Base-by-base conservation (phyloP, 306 rosid species). In the Pueraria montana region DNA sequence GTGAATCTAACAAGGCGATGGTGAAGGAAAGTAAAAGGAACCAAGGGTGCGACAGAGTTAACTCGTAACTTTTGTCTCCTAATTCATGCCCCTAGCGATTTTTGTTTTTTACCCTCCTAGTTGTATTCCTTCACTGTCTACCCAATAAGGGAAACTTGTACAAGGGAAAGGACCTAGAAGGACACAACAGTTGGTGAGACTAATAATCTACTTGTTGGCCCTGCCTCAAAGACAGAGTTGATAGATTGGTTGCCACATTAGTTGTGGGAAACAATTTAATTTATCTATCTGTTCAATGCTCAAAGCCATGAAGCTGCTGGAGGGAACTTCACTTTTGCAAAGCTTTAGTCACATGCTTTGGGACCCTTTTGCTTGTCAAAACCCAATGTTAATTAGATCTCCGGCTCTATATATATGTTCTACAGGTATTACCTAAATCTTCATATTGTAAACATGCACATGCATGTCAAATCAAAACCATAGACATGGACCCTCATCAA, bases 321-420 rank as follows among this genome's bases (percentile, higher is more conserved):
- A 36, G 6, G 17, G 45, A 46, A 56, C 0, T 20, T 30, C 66
- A 23, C 46, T 83, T 88, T 80, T 21, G 23, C 11, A 55, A 45
- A 70, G 73, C 69, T 69, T 20, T 59, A 56, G 26, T 84, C 92
- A 89, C 94, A 85, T 91, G 92, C 79, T 48, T 85, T 84, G 90
- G 88, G 87, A 38, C 88, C 89, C 87, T 76, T n/a, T 58, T 69
- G 65, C 63, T 38, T 17, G 59, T 21, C 48, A 66, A 36, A 66
- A 14, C 27, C n/a, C 4, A 23, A 2, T 17, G 45, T 18, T n/a
- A n/a, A n/a, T n/a, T 67, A 9, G 49, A 36, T 66, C 27, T 66
- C 49, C 0, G n/a, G 2, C 5, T 67, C 30, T 11, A 18, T n/a
- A n/a, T n/a, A n/a, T n/a, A n/a, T 38, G 46, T 38, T 67, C n/a